phyloP scores from a whole-genome alignment of 2,329 filamentous ascomycete species.

The Pseudogymnoascus sp. region DNA sequence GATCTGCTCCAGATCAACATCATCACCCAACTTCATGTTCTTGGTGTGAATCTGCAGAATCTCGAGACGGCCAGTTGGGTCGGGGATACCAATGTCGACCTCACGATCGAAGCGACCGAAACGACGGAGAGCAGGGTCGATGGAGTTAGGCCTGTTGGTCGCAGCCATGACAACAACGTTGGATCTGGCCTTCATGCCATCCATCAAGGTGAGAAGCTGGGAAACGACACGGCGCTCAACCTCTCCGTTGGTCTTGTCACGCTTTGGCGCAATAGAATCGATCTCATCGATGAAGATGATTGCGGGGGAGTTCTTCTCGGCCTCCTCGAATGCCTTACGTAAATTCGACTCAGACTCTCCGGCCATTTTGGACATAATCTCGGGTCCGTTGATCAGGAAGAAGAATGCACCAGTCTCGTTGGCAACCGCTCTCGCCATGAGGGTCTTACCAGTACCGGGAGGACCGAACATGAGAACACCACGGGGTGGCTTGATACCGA shows the following conservation, averaged over 20 bases:
- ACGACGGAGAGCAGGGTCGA: slow-evolving; percentile 92
- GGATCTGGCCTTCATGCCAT: slow-evolving; percentile 98
- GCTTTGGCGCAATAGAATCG: slow-evolving; percentile 97
- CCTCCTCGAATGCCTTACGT: slow-evolving; percentile 98
- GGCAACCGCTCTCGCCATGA: slow-evolving; percentile 97
- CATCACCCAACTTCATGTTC: slow-evolving; percentile 99
- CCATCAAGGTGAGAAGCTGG: slow-evolving; percentile 94
- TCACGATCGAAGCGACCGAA: slow-evolving; percentile 99
- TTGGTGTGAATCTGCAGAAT: slow-evolving; percentile 99
- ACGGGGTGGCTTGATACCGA: slow-evolving; percentile 98
- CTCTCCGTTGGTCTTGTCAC: slow-evolving; percentile 99
- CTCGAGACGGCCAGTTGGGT: slow-evolving; percentile 96
- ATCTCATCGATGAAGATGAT: slow-evolving; percentile 99
- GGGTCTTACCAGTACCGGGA: slow-evolving; percentile 97
- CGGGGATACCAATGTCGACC: slow-evolving; percentile 95
- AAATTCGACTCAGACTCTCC: slow-evolving; percentile 98
- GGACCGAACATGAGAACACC: slow-evolving; percentile 96
- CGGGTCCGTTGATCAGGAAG: slow-evolving; percentile 97
- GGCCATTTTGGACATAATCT: slow-evolving; percentile 99
- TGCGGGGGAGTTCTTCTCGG: slow-evolving; percentile 97
- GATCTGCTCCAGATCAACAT: slow-evolving; percentile 94
- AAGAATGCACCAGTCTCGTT: slow-evolving; percentile 99
- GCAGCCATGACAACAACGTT: slow-evolving; percentile 99
- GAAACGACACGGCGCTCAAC: slow-evolving; percentile 98
- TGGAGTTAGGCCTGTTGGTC: slow-evolving; percentile 97